These are phyloP conservation scores for Trypanosoma boissoni DNA, from an alignment of 208 protist genomes.

Conservation along the genomic window DNA sequence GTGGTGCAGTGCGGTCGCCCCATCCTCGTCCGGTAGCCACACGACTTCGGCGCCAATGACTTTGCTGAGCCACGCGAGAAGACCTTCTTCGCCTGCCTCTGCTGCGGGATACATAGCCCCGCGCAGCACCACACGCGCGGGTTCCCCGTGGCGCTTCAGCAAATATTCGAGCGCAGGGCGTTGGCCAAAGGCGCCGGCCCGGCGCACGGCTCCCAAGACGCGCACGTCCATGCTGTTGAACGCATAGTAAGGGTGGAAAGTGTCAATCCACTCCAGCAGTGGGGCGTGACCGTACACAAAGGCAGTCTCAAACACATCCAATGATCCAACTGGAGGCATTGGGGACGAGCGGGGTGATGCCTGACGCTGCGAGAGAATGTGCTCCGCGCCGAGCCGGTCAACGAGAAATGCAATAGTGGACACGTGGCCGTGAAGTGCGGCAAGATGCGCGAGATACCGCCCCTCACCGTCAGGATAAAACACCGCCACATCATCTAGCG, in stretches of 20 bases:
- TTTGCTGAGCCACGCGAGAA: constrained; percentile 36
- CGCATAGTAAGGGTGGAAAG: constrained; percentile 15
- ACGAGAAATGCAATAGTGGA: constrained; percentile 27
- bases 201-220: constrained; percentile 1
- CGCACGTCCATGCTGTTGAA: background rate
- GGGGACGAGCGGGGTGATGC: constrained; percentile 5
- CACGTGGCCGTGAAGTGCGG: constrained; percentile 24
- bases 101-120: constrained; percentile 28
- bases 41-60: constrained; percentile 25
- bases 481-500: constrained; percentile 30
- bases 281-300: constrained; percentile 31
- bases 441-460: constrained; percentile 38
- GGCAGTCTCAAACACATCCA: constrained; percentile 35
- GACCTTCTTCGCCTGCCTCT: constrained; percentile 34
- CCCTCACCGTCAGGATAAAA: constrained; percentile 32
- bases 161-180: constrained; percentile 38
- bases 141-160: background rate
- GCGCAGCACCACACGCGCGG: constrained; percentile 1
- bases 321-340: constrained; percentile 6
- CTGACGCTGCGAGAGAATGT: constrained; percentile 25
- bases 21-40: constrained; percentile 22
- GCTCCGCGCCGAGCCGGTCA: constrained; percentile 21
- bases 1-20: constrained; percentile 52
- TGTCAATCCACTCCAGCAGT: constrained; percentile 42
- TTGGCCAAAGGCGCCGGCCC: constrained; percentile 18